A percentile compares a stretch with the other conserved stretches of the same genome.
phyloP scores from a whole-genome alignment of 768 basidiomycete genomes.

The Mrakia frigida region DNA sequence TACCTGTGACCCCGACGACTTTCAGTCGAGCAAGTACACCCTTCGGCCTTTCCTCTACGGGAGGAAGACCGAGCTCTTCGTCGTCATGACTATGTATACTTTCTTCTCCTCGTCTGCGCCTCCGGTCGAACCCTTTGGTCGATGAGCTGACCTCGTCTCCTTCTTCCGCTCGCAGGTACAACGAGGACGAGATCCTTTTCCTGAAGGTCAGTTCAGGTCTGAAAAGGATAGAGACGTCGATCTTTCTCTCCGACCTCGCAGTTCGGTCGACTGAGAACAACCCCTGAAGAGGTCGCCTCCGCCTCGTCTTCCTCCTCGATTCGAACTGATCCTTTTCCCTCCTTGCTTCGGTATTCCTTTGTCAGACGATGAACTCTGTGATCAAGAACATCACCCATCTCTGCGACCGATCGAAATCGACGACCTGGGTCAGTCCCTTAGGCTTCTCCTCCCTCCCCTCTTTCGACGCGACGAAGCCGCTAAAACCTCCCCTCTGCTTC shows the following conservation, averaged over 20 bases:
- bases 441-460: neutral
- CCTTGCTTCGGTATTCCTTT: neutral
- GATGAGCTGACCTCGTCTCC: no score
- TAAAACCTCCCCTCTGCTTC: neutral
- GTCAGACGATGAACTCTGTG: slow-evolving; percentile 75
- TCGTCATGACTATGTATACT: slow-evolving; percentile 17
- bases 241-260: no score
- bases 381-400: slow-evolving; percentile 69
- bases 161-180: neutral
- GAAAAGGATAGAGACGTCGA: no score
- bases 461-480: neutral
- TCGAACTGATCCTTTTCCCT: neutral
- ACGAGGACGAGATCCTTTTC: slow-evolving; percentile 26
- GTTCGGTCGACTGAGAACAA: neutral
- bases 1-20: slow-evolving; percentile 24
- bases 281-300: no score
- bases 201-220: neutral
- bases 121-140: no score
- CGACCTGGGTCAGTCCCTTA: slow-evolving; percentile 54
- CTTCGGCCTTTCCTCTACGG: slow-evolving; percentile 1
- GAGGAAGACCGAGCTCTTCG: slow-evolving; percentile 24
- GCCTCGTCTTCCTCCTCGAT: neutral
- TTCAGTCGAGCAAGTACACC: slow-evolving; percentile 40
- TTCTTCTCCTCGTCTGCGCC: no score
- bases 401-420: slow-evolving; percentile 47